Percentiles rank a stretch among this genome's conserved stretches.
phyloP scores from a whole-genome alignment of 441 rosid genomes.

The Metrosideros polymorpha region DNA sequence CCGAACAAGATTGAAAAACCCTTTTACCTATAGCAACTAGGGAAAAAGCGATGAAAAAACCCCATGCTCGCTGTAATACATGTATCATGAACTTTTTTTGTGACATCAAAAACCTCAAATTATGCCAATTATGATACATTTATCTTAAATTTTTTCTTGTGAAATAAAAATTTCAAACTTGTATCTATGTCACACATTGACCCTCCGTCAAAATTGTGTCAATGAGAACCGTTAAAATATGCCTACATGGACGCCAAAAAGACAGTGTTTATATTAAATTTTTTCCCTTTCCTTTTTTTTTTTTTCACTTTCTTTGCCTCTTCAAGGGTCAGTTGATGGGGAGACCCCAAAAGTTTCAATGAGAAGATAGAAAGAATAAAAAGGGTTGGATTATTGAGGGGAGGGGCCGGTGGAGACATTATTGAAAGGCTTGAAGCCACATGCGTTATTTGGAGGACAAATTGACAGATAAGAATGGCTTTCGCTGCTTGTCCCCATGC shows the following conservation, averaged over 20 bases:
- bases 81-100: too few relatives aligned
- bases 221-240: too few relatives aligned
- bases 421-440: neutral
- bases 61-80: too few relatives aligned
- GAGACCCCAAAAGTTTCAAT: neutral
- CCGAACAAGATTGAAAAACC: neutral
- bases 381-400: neutral
- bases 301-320: neutral
- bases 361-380: neutral
- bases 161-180: too few relatives aligned
- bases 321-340: neutral
- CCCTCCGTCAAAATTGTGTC: too few relatives aligned
- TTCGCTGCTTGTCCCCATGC: neutral
- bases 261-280: too few relatives aligned
- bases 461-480: neutral
- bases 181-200: too few relatives aligned
- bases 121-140: too few relatives aligned
- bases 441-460: neutral
- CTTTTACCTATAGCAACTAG: neutral
- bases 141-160: too few relatives aligned
- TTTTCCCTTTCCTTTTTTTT: neutral
- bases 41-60: too few relatives aligned
- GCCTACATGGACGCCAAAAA: too few relatives aligned
- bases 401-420: neutral
- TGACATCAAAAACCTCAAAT: too few relatives aligned